These are phyloP conservation scores for Neoarthrinium moseri DNA, from an alignment of 2,329 filamentous ascomycete genomes.

Conservation along the genomic window DNA sequence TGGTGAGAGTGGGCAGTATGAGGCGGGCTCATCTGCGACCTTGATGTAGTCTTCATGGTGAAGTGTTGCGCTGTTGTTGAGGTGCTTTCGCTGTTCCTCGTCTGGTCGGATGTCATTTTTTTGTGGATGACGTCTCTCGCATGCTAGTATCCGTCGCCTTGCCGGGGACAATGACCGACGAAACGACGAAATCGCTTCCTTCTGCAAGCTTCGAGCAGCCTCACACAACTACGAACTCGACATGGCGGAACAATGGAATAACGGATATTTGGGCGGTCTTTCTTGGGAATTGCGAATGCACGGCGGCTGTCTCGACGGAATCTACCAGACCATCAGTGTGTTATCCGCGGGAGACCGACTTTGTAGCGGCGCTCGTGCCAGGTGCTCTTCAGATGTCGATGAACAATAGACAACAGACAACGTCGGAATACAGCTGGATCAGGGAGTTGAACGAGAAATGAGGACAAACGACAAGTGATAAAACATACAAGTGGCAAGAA, in stretches of 20 bases:
- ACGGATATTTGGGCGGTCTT: neutral
- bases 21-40: slow-evolving; percentile 25
- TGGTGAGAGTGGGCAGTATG: slow-evolving; percentile 24
- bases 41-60: slow-evolving; percentile 32
- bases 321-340: no score
- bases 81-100: slow-evolving; percentile 2
- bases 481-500: neutral
- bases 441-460: neutral
- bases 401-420: neutral
- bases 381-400: no score
- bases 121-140: slow-evolving; percentile 1
- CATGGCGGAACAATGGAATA: neutral
- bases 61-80: slow-evolving; percentile 22
- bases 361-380: slow-evolving; percentile 5
- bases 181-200: neutral
- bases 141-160: no score
- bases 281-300: neutral
- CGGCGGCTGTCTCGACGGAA: no score
- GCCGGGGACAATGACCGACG: neutral
- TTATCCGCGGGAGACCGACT: neutral
- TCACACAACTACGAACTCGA: neutral
- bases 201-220: neutral
- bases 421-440: neutral
- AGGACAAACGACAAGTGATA: neutral
- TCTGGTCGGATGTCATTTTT: slow-evolving; percentile 4